Percentiles rank a stretch among this genome's conserved stretches.
These are phyloP conservation scores for Entomortierella beljakovae DNA, from an alignment of 192 early-diverging fungal genomes.

Conservation along the genomic window DNA sequence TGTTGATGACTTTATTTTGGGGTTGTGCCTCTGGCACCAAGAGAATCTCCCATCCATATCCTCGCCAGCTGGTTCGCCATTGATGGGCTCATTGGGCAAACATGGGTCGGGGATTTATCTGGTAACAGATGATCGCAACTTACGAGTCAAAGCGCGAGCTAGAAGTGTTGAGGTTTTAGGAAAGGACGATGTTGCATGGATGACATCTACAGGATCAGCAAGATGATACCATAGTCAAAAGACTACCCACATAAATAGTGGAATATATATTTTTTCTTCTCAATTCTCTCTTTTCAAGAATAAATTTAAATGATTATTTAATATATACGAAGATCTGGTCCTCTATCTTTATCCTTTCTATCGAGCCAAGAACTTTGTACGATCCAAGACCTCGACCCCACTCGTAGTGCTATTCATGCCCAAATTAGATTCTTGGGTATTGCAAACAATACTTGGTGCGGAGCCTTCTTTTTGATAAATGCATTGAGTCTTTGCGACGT, in stretches of 20 bases:
- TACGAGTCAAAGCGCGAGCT: constrained; percentile 68
- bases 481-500: not conserved
- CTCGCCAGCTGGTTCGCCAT: not conserved
- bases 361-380: constrained; percentile 19
- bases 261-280: not conserved
- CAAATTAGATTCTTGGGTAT: not conserved
- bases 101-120: constrained; percentile 29
- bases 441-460: not conserved
- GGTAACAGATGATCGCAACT: constrained; percentile 70
- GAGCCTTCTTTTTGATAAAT: constrained; percentile 22
- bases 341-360: constrained; percentile 4
- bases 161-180: constrained; percentile 61
- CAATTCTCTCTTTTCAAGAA: not conserved
- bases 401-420: not conserved
- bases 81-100: not conserved
- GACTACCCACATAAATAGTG: not conserved
- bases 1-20: constrained; percentile 69
- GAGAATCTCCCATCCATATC: constrained; percentile 16
- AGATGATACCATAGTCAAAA: not conserved
- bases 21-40: constrained; percentile 64
- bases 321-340: not conserved
- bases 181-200: constrained; percentile 43
- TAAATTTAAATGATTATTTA: not conserved
- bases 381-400: constrained; percentile 21
- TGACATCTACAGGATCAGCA: constrained; percentile 6